phyloP scores from a whole-genome alignment of 495 filamentous ascomycete genomes.

The Annulohypoxylon nitens region DNA sequence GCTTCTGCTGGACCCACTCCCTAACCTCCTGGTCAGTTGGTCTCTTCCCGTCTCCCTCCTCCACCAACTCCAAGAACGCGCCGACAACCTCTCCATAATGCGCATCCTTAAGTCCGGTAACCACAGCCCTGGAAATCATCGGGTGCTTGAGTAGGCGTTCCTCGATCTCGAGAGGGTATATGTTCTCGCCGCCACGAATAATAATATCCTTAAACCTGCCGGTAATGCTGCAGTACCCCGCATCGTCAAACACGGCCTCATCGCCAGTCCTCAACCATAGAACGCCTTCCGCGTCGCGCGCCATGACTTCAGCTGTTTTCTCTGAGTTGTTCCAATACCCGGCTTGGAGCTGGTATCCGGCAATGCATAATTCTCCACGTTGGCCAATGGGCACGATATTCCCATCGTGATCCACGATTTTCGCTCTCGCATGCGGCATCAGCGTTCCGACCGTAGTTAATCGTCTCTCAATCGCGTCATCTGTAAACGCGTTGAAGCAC shows the following conservation, averaged over 20 bases:
- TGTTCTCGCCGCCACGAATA: constrained; percentile 72
- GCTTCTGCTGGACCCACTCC: constrained; percentile 69
- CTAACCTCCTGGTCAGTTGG: constrained; percentile 66
- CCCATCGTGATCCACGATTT: constrained; percentile 74
- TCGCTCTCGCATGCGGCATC: constrained; percentile 75
- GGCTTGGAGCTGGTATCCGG: constrained; percentile 75
- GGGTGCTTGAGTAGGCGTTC: constrained; percentile 72
- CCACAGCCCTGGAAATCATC: constrained; percentile 67
- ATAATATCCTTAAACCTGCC: constrained; percentile 76
- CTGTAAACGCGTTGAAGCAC: constrained; percentile 77
- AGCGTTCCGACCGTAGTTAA: constrained; percentile 75
- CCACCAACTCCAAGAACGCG: constrained; percentile 66
- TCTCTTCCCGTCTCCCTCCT: constrained; percentile 42
- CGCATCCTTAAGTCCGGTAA: constrained; percentile 72
- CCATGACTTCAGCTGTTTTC: constrained; percentile 74
- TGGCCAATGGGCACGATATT: constrained; percentile 69
- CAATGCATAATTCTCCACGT: constrained; percentile 75
- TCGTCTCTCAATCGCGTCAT: constrained; percentile 70
- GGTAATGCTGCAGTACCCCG: constrained; percentile 74
- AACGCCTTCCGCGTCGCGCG: constrained; percentile 68
- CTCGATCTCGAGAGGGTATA: constrained; percentile 80
- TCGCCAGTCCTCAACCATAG: constrained; percentile 78
- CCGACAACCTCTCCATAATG: constrained; percentile 77
- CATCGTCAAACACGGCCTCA: constrained; percentile 73
- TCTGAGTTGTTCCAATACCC: constrained; percentile 80